A percentile compares a stretch with the other conserved stretches of the same genome.
Evolutionary conservation across 805 yeast species (phyloP).

Genomic region (Hanseniaspora clermontiae): DNA sequence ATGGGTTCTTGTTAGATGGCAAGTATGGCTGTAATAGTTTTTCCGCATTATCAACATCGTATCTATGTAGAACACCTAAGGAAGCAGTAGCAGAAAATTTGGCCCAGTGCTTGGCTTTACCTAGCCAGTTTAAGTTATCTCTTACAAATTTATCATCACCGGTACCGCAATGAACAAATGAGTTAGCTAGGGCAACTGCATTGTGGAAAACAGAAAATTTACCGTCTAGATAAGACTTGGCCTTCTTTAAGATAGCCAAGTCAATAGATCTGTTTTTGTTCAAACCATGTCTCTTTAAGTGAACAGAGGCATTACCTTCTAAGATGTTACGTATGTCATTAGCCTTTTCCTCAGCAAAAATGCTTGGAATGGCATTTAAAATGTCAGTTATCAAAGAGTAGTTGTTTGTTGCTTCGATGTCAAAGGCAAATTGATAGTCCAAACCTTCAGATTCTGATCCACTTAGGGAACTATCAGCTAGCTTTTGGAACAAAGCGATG

Average conservation of each 20-base stretch:
- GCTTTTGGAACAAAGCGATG: conserved; percentile 40
- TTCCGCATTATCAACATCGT: conserved; percentile 83
- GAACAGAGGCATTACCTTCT: conserved; percentile 89
- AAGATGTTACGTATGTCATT: conserved; percentile 41
- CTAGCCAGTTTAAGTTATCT: conserved; percentile 86
- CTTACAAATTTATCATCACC: conserved; percentile 88
- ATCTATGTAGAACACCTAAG: conserved; percentile 90
- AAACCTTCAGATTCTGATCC: conserved; percentile 33
- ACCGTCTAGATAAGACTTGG: conserved; percentile 75
- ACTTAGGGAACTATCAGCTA: conserved; percentile 26
- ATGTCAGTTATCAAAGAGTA: conserved; percentile 29
- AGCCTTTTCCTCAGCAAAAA: not conserved
- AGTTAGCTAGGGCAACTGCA: conserved; percentile 88
- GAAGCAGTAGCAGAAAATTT: conserved; percentile 97
- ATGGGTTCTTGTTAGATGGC: conserved; percentile 56
- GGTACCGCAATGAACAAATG: conserved; percentile 91
- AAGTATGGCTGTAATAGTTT: conserved; percentile 78
- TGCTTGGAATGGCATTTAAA: conserved; percentile 22
- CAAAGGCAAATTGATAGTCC: conserved; percentile 91
- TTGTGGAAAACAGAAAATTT: conserved; percentile 89
- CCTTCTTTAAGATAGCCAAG: conserved; percentile 61
- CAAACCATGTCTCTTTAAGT: conserved; percentile 76
- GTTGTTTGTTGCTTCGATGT: conserved; percentile 45
- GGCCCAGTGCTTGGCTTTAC: conserved; percentile 97
- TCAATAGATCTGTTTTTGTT: conserved; percentile 82